Evolutionary conservation across 73 alveolate genomes (phyloP), one percentile per base, ranked within the genome.

Genomic region (Paramecium octaurelia): DNA sequence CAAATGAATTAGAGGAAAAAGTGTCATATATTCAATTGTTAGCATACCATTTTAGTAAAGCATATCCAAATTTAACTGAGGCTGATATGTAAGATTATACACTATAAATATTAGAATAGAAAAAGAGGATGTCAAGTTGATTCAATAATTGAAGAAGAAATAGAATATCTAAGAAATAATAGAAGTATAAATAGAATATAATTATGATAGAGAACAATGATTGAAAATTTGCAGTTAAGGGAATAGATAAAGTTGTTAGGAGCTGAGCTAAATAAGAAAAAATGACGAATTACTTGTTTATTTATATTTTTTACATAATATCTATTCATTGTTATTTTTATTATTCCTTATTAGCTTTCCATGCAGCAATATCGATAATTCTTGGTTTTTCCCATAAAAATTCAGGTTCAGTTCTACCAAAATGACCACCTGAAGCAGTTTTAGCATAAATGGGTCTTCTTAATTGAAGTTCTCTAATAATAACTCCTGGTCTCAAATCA

Each of bases 391-490:
- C 99, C 98, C 98, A 96, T 18, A 93, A 86, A 80, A 93, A 95
- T 38, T 95, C 99, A 40, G 92, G 71, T 31, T 86, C 95, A 58
- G 88, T 96, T 83, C 99, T 93, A 50, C 99, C 99, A 69, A 97
- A 96, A 86, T 96, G 99, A 43, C 99, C 97, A 92, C 95, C 95
- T n/a, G 97, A 76, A 23, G 99, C 97, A 21, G 98, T 94, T 92
- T 94, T 94, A 86, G 93, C 69, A 95, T 57, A 96, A 59, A 96
- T 95, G 18, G 98, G 98, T 92, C 97, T 94, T 73, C 88, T 86
- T 31, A 97, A 93, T 44, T 96, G 80, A 12, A 96, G 93, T 34
- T 96, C 99, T 70, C 94, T 89, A 68, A 94, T 93, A 75, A 96
- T 96, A 86, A 83, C 80, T 18, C 98, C 99, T 6, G 99, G 99